Conservation (phyloP, 2,329 filamentous ascomycete genomes). For the Triangularia verruculosa region DNA sequence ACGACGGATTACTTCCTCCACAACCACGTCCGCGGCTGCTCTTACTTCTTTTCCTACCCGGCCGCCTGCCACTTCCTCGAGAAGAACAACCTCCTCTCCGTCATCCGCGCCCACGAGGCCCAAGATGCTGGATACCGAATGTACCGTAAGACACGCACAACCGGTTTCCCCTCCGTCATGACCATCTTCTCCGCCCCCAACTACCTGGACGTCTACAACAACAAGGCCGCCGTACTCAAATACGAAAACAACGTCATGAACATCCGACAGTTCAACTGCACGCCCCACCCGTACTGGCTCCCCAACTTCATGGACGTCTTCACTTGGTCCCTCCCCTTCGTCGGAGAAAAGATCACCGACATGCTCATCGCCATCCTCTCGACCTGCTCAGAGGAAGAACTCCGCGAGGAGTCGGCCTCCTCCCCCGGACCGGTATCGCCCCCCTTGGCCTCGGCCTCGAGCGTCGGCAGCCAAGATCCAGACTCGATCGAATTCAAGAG, state of each 20-base stretch:
- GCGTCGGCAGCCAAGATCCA: constrained; percentile 54
- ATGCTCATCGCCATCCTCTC: constrained; percentile 99
- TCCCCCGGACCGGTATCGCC: constrained; percentile 73
- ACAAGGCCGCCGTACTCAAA: constrained; percentile 97
- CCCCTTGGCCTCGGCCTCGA: constrained; percentile 41
- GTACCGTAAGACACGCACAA: constrained; percentile 98
- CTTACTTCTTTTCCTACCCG: constrained; percentile 98
- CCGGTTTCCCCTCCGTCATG: constrained; percentile 98
- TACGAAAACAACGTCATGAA: constrained; percentile 99
- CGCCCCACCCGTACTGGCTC: constrained; percentile 97
- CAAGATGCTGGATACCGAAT: constrained; percentile 98
- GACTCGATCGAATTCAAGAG: constrained; percentile 93
- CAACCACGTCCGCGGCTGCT: constrained; percentile 97
- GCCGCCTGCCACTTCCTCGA: constrained; percentile 96
- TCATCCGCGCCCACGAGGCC: constrained; percentile 96
- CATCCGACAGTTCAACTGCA: constrained; percentile 99
- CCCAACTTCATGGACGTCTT: constrained; percentile 99
- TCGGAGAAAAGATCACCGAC: constrained; percentile 98
- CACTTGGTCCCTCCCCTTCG: constrained; percentile 98
- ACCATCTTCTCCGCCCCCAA: constrained; percentile 99
- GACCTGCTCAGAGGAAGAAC: constrained; percentile 97
- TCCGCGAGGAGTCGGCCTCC: constrained; percentile 77
- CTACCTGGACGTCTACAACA: constrained; percentile 99
- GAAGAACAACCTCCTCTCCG: constrained; percentile 96
- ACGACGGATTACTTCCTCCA: constrained; percentile 96